Base-by-base conservation (phyloP, 1,139 yeast genomes). In the Pneumocystis oryctolagi region DNA sequence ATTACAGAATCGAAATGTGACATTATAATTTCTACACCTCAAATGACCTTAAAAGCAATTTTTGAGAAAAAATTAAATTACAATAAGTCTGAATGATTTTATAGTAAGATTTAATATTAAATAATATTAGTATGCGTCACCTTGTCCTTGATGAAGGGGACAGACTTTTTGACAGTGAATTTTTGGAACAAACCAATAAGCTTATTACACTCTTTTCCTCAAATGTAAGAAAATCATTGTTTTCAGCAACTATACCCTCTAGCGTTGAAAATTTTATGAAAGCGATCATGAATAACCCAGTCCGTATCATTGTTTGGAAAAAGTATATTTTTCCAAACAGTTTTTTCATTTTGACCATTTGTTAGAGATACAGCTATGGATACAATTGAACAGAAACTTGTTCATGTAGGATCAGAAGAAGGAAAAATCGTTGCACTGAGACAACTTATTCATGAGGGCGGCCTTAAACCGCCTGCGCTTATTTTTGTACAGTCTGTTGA, bases 121-220 rank as follows among this genome's bases (percentile, higher is more conserved):
- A 12, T 20, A 9, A 14, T 28, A 20, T 14, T 28, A 76, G 76
- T 56, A 89, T 90, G 20, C 84, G 85, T 68, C 85, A 84, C 71
- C 76, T 92, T 63, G 80, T 92, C 20, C 83, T 94, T 69, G 99
- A 94, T 78, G 99, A 92, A 76, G 97, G 97, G 3, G 99, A 94
- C 77, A 87, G 88, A 70, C 77, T 94, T 63, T 88, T 94, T 70
- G 97, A 92, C 70, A 84, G 84, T 64, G 95, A 92, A 20, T 94
- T 94, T 70, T 83, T 89, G 28, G 89, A 85, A 68, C 98, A 94
- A 75, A 87, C 96, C 0, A 98, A 92, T 73, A 84, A 83, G 63
- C 76, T 92, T 67, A 79, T 87, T 16, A 80, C 84, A 40, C 86
- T 95, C 73, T 76, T 84, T 1, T 75, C 78, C 66, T 74, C 80